Evolutionary conservation across 495 filamentous ascomycete genomes (phyloP), one percentile per base, ranked within the genome.

Genomic region (Melanomma pulvis-pyrius): DNA sequence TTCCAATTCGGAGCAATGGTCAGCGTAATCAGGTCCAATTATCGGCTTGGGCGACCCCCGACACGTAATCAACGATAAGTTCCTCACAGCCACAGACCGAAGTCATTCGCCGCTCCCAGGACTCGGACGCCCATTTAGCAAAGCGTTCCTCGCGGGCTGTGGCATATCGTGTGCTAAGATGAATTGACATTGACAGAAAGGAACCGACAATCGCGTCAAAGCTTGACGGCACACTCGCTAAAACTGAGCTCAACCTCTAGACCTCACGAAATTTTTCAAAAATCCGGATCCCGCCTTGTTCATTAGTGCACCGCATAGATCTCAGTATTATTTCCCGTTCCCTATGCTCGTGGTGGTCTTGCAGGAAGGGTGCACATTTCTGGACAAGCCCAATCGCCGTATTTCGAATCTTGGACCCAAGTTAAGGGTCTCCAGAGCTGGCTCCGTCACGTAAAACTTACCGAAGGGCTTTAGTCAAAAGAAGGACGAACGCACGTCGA

Each of bases 391-490:
- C 39, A 15, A 11, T 12, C 8, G 8, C 39, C 39, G n/a, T n/a
- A 7, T n/a, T 17, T 44, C 39, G 8, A 15, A 17, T 44, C 39
- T 44, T 44, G 39, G 39, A 44, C 17, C 39, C n/a, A 3, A 44
- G 39, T 3, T n/a, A 6, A 2, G 17, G 39, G 39, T 44, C 17
- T 44, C 39, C 39, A n/a, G 17, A 15, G 39, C 39, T 44, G 39
- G 39, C 55, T 55, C 46, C 29, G 59, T 59, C 32, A 68, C 59
- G 64, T 71, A 63, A 71, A 56, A 68, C 24, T 71, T 71, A 71
- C 59, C 63, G 59, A 64, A 57, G 32, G 26, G 28, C 52, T 68
- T 71, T 67, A 67, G 69, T 71, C 57, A 67, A 71, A 51, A 22
- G 22, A 30, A 25, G 26, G 11, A 34, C 24, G 25, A 58, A 57